Base-by-base conservation (phyloP, 1,139 yeast species). In the Sugiyamaella xylanicola region DNA sequence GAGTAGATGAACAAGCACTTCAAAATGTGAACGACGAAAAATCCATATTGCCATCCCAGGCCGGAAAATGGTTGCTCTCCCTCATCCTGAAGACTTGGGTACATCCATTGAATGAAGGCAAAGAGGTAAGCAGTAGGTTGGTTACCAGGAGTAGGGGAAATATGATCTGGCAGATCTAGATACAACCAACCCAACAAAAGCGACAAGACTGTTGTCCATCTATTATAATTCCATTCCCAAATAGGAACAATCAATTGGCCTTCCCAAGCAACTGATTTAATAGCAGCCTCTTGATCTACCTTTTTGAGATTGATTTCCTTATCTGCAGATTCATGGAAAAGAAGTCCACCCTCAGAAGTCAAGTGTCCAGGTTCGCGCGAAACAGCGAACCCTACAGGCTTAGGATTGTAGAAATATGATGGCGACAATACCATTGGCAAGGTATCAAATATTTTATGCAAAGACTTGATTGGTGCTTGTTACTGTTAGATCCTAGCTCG, bases 101-200 rank as follows among this genome's bases (percentile, higher is more conserved):
- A 56, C 25, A 59, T 77, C 61, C 9, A 70, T 32, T 61, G 73
- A 72, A 66, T 57, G 11, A 63, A 22, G 32, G 51, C 48, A 41
- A 84, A 74, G 25, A 83, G 61, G 63, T 85, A 83, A 66, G 84
- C 84, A n/a, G 95, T 86, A 57, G 90, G 76, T 62, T 93, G 86
- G 57, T 84, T 79, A 27, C 97, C 97, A 0, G 98, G 98, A 2
- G 98, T 92, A 51, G 97, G 97, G 43, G 92, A 82, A 56, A 90
- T 77, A 64, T 78, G 81, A 68, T 90, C 96, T 0, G 99, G 99
- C 68, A 93, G 78, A 73, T 93, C 98, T 2, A 96, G 84, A 71
- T 92, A 93, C 60, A 93, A 79, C 98, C 99, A 93, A 17, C 74
- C 74, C 13, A 79, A 54, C 65, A 91, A 75, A 5, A 78, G 59